Evolutionary conservation across 2,329 filamentous ascomycete genomes (phyloP), one percentile per base, ranked within the genome.

Genomic region (Diaporthe citri): DNA sequence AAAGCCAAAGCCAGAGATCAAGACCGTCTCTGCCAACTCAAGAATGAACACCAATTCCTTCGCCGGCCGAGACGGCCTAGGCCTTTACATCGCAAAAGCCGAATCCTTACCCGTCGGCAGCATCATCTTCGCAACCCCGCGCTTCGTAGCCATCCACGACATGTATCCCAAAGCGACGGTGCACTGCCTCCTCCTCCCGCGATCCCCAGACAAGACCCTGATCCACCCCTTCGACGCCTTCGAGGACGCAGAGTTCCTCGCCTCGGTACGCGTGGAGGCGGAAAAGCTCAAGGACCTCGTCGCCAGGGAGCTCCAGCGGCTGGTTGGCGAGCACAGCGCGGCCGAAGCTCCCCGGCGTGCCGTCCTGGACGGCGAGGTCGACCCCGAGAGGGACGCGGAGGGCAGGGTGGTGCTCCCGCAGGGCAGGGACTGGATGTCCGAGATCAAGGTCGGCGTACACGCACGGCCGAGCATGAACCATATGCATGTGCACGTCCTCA

Each of bases 391-490:
- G 79, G 87, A 92, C 88, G 88, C 1, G 86, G 90, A 15, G 80
- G 82, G 4, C 85, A 91, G 31, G 75, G 74, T 89, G 78, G 80
- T 87, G 57, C 85, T 96, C 12, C 95, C 95, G 0, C 77, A 81
- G 0, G 96, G 95, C 0, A 89, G 96, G 34, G 92, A 98, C 84
- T 98, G 95, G 94, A 84, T 86, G 55, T 85, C 86, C 17, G 95
- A 97, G 36, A 88, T 98, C 66, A 89, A 90, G 67, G 89, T 92
- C 28, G 97, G 97, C 20, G 90, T 98, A 10, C 97, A 99, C 84
- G 93, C 95, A 4, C 91, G 93, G 78, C 97, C 97, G 4, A 96
- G 93, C 73, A 98, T 99, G 97, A 93, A 90, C 77, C 95, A 98
- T 82, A 82, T 98, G 72, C 97, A 99, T 84, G 88, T 98, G 5